Evolutionary conservation across 2,329 filamentous ascomycete species (phyloP), one percentile per base, ranked within the genome.

Genomic region (Didymella pinodella): DNA sequence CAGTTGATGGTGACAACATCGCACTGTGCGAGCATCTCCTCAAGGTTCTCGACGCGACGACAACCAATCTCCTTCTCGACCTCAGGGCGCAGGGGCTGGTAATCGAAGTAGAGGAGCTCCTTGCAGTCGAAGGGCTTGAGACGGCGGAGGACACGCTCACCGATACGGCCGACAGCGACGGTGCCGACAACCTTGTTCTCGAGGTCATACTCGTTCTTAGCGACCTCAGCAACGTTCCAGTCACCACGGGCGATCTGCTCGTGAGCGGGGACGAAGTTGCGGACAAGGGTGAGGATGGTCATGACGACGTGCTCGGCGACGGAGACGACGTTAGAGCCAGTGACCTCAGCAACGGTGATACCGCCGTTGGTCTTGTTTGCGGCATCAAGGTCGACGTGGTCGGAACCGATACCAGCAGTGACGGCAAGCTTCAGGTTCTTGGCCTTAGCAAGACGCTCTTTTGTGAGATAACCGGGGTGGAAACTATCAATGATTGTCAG

Each of bases 1-100:
- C 93, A 97, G 89, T 99, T 99, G 85, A 99, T 98, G 77, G 95
- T 99, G 80, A 99, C 94, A 63, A 98, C 87, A 72, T 98, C 95
- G 79, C 94, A 98, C 85, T 96, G 92, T 40, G 87, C 85, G 64
- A 99, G 82, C 88, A 99, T 90, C 80, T 98, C 94, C 85, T 97
- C 93, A 74, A 99, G 88, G 74, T 79, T 86, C 48, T 94, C 90
- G 61, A 98, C 93, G 63, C 95, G 88, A 74, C 92, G 87, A 87
- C 90, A 93, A 79, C 94, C 94, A 81, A 98, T 98, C 85, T 97
- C 94, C 81, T 90, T 88, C 88, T 98, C 93, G 73, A 88, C 85
- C 84, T 97, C 93, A 61, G 92, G 76, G 61, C 82, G 85, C 66
- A 99, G 86, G 51, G 94, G 93, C 86, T 99, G 95, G 90, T 99